A percentile compares a stretch with the other conserved stretches of the same genome.
Evolutionary conservation across 495 filamentous ascomycete genomes (phyloP).

Genomic region (Aspergillus sclerotiicarbonarius): DNA sequence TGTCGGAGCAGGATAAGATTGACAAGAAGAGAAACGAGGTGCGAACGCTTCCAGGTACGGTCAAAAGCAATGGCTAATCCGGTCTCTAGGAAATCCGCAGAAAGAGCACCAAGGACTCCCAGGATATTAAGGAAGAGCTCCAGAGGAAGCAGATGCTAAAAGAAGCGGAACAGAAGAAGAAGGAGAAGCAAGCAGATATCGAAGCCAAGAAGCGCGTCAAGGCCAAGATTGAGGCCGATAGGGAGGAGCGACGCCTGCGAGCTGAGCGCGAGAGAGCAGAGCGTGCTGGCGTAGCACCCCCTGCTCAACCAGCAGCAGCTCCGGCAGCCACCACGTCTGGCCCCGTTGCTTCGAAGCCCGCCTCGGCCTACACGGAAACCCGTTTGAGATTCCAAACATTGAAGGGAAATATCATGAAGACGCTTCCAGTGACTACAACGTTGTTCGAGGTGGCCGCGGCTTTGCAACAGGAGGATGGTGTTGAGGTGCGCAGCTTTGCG

Average conservation of each 20-base stretch:
- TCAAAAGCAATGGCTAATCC: not conserved
- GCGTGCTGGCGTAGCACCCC: slow-evolving; percentile 67
- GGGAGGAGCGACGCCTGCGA: slow-evolving; percentile 75
- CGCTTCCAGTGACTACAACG: slow-evolving; percentile 79
- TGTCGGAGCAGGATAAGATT: slow-evolving; percentile 71
- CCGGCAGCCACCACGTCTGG: slow-evolving; percentile 38
- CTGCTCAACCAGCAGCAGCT: slow-evolving; percentile 40
- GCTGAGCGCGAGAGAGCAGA: slow-evolving; percentile 81
- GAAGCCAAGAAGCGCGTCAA: slow-evolving; percentile 84
- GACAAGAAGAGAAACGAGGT: slow-evolving; percentile 91
- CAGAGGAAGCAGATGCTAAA: slow-evolving; percentile 85
- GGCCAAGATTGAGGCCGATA: slow-evolving; percentile 89
- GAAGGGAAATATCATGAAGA: slow-evolving; percentile 74
- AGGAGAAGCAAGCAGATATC: slow-evolving; percentile 84
- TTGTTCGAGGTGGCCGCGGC: slow-evolving; percentile 87
- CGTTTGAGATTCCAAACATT: slow-evolving; percentile 78
- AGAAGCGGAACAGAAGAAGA: slow-evolving; percentile 76
- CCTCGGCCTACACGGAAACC: slow-evolving; percentile 70
- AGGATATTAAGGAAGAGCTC: slow-evolving; percentile 80
- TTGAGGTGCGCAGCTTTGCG: slow-evolving; percentile 70
- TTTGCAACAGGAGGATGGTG: slow-evolving; percentile 60
- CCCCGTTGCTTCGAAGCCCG: slow-evolving; percentile 53
- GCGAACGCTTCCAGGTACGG: not conserved
- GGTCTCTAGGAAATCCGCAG: slow-evolving; percentile 70
- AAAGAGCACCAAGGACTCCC: slow-evolving; percentile 76